Evolutionary conservation across 352 stramenopile genomes (phyloP).

Genomic region (Thalassiosira ordinaria): DNA sequence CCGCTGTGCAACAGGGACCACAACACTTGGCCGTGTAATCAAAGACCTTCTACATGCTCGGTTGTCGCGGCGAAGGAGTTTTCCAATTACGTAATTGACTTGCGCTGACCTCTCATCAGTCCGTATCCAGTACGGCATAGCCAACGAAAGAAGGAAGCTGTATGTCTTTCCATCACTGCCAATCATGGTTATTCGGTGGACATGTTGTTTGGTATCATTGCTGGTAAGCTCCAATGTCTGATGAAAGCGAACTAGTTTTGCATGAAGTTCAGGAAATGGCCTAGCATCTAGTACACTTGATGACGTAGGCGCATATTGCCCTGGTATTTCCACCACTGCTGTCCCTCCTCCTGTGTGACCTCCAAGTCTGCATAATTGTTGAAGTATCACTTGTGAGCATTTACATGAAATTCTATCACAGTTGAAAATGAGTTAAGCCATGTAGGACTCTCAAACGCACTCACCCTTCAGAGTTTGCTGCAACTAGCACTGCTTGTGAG

Average conservation of each 20-base stretch:
- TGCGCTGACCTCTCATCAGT: slow-evolving; percentile 82
- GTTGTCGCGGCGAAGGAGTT: slow-evolving; percentile 73
- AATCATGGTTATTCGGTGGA: slow-evolving; percentile 82
- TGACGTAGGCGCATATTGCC: slow-evolving; percentile 82
- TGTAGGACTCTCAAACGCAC: too few species aligned
- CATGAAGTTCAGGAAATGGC: slow-evolving; percentile 83
- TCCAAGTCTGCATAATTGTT: too few species aligned
- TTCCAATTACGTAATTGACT: slow-evolving; percentile 77
- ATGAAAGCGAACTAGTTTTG: slow-evolving; percentile 81
- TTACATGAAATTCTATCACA: too few species aligned
- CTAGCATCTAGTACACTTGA: slow-evolving; percentile 68
- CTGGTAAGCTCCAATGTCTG: slow-evolving; percentile 70
- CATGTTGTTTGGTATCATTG: slow-evolving; percentile 56
- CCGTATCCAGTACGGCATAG: slow-evolving; percentile 83
- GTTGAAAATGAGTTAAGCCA: too few species aligned
- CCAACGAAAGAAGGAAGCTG: slow-evolving; percentile 83
- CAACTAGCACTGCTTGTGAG: slow-evolving; percentile 64
- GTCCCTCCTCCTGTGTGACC: slow-evolving; percentile 79
- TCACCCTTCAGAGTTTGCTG: slow-evolving; percentile 75
- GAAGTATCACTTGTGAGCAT: too few species aligned
- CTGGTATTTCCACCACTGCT: slow-evolving; percentile 84
- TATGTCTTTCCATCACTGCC: slow-evolving; percentile 83
- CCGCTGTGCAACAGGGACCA: slow-evolving; percentile 84
- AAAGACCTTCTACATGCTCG: slow-evolving; percentile 70
- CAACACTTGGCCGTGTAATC: slow-evolving; percentile 64